Evolutionary conservation across 78 protist genomes (phyloP).

Genomic region (Paulinella micropora): DNA sequence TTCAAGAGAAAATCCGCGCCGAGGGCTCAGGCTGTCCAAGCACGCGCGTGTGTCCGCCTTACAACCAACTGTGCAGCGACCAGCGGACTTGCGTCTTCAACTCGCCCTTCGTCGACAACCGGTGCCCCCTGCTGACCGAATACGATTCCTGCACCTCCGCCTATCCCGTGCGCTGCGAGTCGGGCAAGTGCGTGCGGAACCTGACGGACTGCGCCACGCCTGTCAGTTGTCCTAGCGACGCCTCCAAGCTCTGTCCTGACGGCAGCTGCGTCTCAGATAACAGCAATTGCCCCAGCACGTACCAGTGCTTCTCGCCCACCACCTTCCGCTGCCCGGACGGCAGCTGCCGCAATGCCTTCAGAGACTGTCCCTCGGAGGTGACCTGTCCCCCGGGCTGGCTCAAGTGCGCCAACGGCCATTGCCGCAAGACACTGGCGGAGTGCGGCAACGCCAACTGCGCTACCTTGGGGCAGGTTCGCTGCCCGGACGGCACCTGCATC

Average conservation of each 20-base stretch:
- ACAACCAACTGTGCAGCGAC: no score
- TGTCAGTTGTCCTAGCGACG: not conserved
- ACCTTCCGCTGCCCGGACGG: not conserved
- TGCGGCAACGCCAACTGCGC: not conserved
- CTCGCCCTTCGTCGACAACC: no score
- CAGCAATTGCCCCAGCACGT: not conserved
- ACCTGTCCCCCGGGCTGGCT: not conserved
- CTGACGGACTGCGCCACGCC: not conserved
- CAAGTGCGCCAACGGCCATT: not conserved
- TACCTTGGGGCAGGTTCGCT: not conserved
- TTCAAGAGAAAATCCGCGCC: no score
- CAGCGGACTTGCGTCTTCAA: no score
- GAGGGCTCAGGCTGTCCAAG: no score
- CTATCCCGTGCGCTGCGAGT: not conserved
- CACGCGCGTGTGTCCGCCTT: no score
- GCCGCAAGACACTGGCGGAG: not conserved
- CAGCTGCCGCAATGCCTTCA: not conserved
- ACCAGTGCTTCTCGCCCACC: not conserved
- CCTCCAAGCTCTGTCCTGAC: not conserved
- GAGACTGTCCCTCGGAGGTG: not conserved
- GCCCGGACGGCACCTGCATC: not conserved
- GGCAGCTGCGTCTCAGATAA: not conserved
- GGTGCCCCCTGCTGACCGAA: no score
- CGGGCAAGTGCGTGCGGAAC: not conserved
- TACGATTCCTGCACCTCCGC: no score